Evolutionary conservation across 495 filamentous ascomycete genomes (phyloP), one percentile per base, ranked within the genome.

Genomic region (Cercophora scortea): DNA sequence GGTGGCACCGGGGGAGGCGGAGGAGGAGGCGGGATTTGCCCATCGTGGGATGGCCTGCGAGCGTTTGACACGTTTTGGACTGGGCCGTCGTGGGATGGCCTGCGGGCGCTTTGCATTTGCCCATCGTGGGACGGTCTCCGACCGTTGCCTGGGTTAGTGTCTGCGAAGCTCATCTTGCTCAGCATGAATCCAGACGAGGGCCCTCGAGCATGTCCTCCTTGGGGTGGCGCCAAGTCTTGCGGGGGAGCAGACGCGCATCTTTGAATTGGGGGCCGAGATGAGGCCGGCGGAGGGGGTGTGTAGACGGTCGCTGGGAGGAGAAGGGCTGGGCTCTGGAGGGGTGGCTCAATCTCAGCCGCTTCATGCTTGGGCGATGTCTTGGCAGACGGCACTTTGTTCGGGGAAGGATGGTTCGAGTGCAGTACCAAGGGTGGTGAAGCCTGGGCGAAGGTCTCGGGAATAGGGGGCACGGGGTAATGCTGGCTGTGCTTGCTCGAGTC

Each of bases 231-330:
- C 43, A 79, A 74, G 38, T 75, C 74, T 38, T 84, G 80, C 34
- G 82, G 82, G 1, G 87, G 87, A 32, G 87, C 87, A 11, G 87
- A 90, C 76, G 86, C 85, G 53, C 84, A 87, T 15, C 87, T 72
- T 7, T 77, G 73, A 35, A 87, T 76, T 50, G 35, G 63, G 54
- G 57, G 60, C 53, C 55, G 56, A 9, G 52, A 53, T 17, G 54
- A 36, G 32, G 49, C 33, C 0, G 61, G 53, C 19, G 64, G 66
- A 8, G 83, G 81, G 13, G 78, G 78, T 49, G 81, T 79, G 66
- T 88, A 89, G 3, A 80, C 76, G n/a, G 82, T 81, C 42, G 79
- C 79, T 16, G 79, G 78, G 9, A 87, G 72, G 18, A 81, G 62
- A 19, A 76, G 66, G 11, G 74, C 52, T n/a, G 19, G 19, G 18